These are phyloP conservation scores for Mycena chlorophos DNA, from an alignment of 768 basidiomycete species.

Conservation along the genomic window DNA sequence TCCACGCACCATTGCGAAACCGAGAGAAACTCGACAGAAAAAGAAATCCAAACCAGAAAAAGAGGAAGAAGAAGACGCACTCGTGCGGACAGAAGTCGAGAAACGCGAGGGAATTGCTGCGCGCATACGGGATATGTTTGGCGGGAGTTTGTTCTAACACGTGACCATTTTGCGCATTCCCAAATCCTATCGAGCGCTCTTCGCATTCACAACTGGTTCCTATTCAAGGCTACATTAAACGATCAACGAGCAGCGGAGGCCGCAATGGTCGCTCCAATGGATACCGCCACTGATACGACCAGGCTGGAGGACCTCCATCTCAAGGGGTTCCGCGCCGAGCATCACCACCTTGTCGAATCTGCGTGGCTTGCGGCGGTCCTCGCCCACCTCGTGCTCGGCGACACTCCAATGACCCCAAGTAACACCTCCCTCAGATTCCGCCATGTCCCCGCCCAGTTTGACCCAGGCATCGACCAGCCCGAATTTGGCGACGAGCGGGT, in stretches of 20 bases:
- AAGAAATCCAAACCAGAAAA: no score
- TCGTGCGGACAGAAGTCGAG: no score
- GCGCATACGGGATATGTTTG: no score
- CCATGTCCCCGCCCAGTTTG: constrained; percentile 30
- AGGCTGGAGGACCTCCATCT: constrained; percentile 29
- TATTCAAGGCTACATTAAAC: no score
- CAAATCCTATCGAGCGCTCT: no score
- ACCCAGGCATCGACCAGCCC: constrained; percentile 45
- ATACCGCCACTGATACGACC: constrained; percentile 24
- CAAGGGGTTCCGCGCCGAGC: constrained; percentile 26
- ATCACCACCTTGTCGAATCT: constrained; percentile 34
- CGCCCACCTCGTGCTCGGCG: not conserved
- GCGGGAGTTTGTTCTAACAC: no score
- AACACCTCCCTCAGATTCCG: constrained; percentile 30
- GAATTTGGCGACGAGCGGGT: constrained; percentile 36
- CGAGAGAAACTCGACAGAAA: no score
- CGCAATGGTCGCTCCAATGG: constrained; percentile 30
- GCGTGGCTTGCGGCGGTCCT: constrained; percentile 22
- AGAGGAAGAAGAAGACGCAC: no score
- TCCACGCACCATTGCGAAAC: no score
- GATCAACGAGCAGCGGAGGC: constrained; percentile 20
- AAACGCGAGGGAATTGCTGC: no score
- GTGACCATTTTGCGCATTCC: no score
- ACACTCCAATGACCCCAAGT: constrained; percentile 37
- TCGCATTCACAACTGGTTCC: no score